Evolutionary conservation across 225 moss, liverwort and hornwort genomes (phyloP).

Genomic region (Antitrichia curtipendula): DNA sequence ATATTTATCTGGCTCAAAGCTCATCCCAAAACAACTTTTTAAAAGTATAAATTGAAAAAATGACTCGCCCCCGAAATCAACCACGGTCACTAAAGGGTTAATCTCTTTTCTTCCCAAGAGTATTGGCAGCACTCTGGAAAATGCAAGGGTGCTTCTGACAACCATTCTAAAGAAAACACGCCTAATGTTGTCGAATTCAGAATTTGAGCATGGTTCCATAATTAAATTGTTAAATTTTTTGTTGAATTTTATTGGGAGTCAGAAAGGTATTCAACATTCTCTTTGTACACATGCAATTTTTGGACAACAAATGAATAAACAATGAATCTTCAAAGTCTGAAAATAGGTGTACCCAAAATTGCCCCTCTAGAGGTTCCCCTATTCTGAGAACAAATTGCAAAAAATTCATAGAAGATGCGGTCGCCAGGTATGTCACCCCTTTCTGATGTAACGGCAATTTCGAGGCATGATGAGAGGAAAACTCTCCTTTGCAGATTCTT

Average conservation of each 20-base stretch:
- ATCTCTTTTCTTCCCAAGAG: too few species aligned
- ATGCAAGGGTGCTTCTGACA: background rate
- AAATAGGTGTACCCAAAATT: background rate
- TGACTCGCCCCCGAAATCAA: too few species aligned
- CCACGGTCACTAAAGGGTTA: too few species aligned
- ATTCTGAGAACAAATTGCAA: background rate
- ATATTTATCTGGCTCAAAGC: too few species aligned
- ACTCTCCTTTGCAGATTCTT: background rate
- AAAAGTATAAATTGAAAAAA: too few species aligned
- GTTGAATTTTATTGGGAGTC: background rate
- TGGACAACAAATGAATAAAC: background rate
- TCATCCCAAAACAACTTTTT: too few species aligned
- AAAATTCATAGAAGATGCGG: background rate
- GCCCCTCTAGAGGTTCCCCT: background rate
- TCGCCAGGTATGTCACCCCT: background rate
- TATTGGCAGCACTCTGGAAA: background rate
- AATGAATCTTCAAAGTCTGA: background rate
- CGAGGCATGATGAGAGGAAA: background rate
- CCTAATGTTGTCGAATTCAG: background rate
- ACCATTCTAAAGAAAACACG: background rate
- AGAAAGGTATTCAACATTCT: background rate
- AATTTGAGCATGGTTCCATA: background rate
- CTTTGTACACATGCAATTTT: background rate
- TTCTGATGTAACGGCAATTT: background rate
- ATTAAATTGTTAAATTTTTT: background rate